These are phyloP conservation scores for Alternaria brassicicola DNA, from an alignment of 2,329 filamentous ascomycete species.

Conservation along the genomic window DNA sequence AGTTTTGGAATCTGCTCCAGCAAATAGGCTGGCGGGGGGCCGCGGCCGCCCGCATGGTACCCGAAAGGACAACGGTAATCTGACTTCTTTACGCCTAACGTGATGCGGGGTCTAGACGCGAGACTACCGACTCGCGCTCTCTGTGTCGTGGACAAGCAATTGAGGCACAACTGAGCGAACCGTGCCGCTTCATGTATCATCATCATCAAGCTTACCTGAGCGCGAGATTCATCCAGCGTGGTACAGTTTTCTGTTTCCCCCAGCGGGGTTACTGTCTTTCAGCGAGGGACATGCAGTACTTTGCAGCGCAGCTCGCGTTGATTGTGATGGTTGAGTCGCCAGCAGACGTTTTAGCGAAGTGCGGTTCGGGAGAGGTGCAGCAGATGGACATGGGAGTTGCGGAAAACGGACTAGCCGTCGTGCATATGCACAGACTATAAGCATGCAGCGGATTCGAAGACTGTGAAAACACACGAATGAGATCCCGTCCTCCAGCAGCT, in stretches of 20 bases:
- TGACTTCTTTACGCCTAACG: slow-evolving; percentile 10
- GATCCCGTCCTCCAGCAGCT: background rate
- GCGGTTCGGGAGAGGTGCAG: background rate
- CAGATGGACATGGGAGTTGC: background rate
- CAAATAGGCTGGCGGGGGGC: slow-evolving; percentile 14
- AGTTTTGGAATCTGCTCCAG: slow-evolving; percentile 1
- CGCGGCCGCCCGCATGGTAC: slow-evolving; percentile 14
- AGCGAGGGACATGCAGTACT: background rate
- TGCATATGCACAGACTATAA: background rate
- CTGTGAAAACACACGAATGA: background rate
- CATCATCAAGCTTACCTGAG: background rate
- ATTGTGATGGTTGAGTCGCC: background rate
- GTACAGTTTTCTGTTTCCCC: background rate
- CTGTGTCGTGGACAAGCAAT: background rate
- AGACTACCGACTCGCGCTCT: background rate
- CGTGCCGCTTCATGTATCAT: background rate
- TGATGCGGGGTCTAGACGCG: slow-evolving; percentile 1
- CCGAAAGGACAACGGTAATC: slow-evolving; percentile 11
- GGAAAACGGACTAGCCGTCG: background rate
- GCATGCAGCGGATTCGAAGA: background rate
- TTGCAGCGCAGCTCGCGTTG: background rate
- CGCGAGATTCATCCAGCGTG: background rate
- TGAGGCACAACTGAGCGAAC: background rate
- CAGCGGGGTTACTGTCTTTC: background rate
- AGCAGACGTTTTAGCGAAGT: background rate